These are phyloP conservation scores for Fraxinus excelsior DNA, from an alignment of 257 asterid species.

Conservation along the genomic window DNA sequence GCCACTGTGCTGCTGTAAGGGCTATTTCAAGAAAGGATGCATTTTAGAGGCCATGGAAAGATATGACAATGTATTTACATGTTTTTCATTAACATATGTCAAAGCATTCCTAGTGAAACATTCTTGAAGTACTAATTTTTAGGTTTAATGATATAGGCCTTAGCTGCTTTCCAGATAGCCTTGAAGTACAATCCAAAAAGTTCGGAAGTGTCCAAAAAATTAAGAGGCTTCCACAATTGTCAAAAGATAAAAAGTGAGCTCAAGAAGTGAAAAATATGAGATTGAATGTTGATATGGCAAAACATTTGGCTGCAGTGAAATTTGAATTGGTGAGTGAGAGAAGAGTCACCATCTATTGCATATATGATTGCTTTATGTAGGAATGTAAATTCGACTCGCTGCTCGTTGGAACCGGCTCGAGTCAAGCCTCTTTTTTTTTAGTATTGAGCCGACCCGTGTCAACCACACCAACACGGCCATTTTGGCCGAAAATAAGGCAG, in stretches of 20 bases:
- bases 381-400: slow-evolving; percentile 45
- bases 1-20: slow-evolving; percentile 61
- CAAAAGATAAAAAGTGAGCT: slow-evolving; percentile 72
- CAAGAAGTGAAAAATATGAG: slow-evolving; percentile 78
- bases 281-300: slow-evolving; percentile 78
- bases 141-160: slow-evolving; percentile 53
- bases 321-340: slow-evolving; percentile 65
- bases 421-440: no score
- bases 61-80: slow-evolving; percentile 77
- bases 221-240: slow-evolving; percentile 73
- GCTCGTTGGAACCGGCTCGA: slow-evolving; percentile 54
- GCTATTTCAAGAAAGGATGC: slow-evolving; percentile 95
- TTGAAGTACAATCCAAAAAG: slow-evolving; percentile 82
- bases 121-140: slow-evolving; percentile 7
- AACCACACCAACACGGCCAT: no score
- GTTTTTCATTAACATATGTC: slow-evolving; percentile 12
- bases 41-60: slow-evolving; percentile 92
- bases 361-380: no score
- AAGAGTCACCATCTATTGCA: not conserved
- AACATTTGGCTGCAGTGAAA: slow-evolving; percentile 70
- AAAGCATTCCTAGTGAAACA: not conserved
- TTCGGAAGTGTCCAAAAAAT: slow-evolving; percentile 80
- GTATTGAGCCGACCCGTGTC: no score
- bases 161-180: slow-evolving; percentile 75
- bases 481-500: no score